These are phyloP conservation scores for Groenewaldozyma salmanticensis DNA, from an alignment of 805 yeast genomes.

Conservation along the genomic window DNA sequence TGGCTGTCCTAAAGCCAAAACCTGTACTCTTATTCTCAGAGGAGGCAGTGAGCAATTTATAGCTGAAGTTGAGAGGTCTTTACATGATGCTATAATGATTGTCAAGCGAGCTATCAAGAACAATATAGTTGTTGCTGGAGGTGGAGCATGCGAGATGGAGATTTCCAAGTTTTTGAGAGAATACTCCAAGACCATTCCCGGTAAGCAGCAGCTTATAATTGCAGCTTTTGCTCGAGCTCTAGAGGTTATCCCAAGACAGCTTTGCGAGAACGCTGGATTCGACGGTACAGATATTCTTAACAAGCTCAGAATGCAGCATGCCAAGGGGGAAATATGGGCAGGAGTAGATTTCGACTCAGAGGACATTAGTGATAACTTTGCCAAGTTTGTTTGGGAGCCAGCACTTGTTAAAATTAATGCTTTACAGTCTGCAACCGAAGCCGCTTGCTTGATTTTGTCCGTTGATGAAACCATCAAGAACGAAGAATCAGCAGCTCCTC, in stretches of 20 bases:
- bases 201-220: conserved; percentile 89
- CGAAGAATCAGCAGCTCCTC: conserved; percentile 32
- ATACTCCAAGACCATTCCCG: conserved; percentile 77
- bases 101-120: conserved; percentile 90
- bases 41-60: conserved; percentile 99
- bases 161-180: conserved; percentile 81
- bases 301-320: conserved; percentile 84
- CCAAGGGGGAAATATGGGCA: conserved; percentile 83
- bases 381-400: conserved; percentile 94
- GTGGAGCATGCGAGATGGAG: conserved; percentile 99
- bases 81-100: conserved; percentile 98
- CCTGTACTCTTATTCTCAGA: conserved; percentile 86
- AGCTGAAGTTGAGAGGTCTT: conserved; percentile 94
- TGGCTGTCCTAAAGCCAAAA: conserved; percentile 86
- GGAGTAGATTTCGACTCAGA: conserved; percentile 91
- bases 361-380: conserved; percentile 70
- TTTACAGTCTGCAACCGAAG: conserved; percentile 92
- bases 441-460: conserved; percentile 84
- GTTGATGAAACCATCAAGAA: conserved; percentile 77
- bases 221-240: conserved; percentile 90
- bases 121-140: conserved; percentile 89
- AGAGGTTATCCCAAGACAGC: conserved; percentile 93
- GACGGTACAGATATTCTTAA: conserved; percentile 94
- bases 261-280: conserved; percentile 98
- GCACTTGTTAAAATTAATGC: conserved; percentile 90